phyloP scores from a whole-genome alignment of 306 rosid species.

The Arachis stenosperma region DNA sequence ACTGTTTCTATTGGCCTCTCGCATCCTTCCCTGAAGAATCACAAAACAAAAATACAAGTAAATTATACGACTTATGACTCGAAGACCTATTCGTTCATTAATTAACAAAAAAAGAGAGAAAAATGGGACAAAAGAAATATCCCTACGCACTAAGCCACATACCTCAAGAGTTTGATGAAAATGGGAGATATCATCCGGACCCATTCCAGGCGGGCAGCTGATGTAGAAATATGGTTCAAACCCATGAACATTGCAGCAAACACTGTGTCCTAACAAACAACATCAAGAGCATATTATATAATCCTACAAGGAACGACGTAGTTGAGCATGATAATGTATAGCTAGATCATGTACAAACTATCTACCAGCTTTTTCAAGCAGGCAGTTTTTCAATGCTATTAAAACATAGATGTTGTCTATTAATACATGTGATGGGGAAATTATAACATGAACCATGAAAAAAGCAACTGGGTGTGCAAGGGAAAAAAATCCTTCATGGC shows the following conservation, averaged over 20 bases:
- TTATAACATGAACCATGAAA: constrained; percentile 3
- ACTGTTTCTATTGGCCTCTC: constrained; percentile 80
- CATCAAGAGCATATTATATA: constrained; percentile 21
- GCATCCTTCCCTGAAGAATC: constrained; percentile 76
- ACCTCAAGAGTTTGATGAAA: constrained; percentile 89
- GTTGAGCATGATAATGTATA: background rate
- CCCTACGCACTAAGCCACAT: constrained; percentile 34
- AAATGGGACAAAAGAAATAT: background rate
- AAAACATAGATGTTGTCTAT: background rate
- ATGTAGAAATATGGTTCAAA: constrained; percentile 96
- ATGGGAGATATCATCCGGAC: constrained; percentile 82
- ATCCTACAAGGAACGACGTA: constrained; percentile 3
- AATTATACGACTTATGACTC: constrained; percentile 22
- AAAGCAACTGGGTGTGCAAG: constrained; percentile 23
- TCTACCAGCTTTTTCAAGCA: constrained; percentile 15
- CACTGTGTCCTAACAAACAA: constrained; percentile 75
- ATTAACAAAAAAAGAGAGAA: background rate
- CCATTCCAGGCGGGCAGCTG: constrained; percentile 86
- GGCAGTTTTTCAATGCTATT: background rate
- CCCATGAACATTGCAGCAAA: constrained; percentile 94
- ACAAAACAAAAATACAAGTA: constrained; percentile 27
- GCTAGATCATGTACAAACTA: constrained; percentile 6
- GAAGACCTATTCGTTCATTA: constrained; percentile 5
- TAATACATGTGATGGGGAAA: constrained; percentile 28
- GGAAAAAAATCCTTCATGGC: constrained; percentile 2